Evolutionary conservation across 2,329 filamentous ascomycete species (phyloP), one percentile per base, ranked within the genome.

Genomic region (Xylariaceae sp.): DNA sequence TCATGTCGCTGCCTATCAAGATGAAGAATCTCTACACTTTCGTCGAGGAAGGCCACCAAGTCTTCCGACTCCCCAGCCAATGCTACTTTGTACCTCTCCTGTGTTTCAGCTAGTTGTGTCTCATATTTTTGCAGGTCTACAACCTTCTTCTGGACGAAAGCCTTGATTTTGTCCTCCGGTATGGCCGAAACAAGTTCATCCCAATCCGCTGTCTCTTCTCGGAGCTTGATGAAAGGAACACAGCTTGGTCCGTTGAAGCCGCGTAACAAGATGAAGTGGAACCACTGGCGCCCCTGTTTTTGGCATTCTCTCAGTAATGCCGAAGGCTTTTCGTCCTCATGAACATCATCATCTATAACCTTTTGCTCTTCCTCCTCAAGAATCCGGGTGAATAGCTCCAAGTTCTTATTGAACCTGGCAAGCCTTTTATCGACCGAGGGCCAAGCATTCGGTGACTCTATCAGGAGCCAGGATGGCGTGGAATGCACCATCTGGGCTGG

Each of bases 221-320:
- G 41, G 34, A 57, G 54, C 45, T 51, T 57, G 19, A 41, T 3
- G 16, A 57, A 57, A 40, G 54, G 47, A 23, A 53, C 54, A 36
- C 40, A 53, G 14, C n/a, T 47, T 21, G 41, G 47, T 4, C 54
- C 48, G 14, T 57, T 57, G 19, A 52, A 47, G 3, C 53, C 53
- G 28, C 48, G 36, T 14, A 47, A 31, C 40, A 57, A 40, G 48
- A 57, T 47, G 41, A 52, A 53, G 47, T 57, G 54, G 26, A 57
- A 57, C 54, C 47, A 52, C 26, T 46, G 46, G 24, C 19, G 37
- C 21, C 46, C 40, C 12, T 49, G 21, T 14, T 50, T 39, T 14
- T 45, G 45, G 34, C 26, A 36, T 50, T 50, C 34, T 23, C 21
- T 50, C 16, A 56, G 37, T 29, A 45, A 45, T 23, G 17, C 23